phyloP scores from a whole-genome alignment of 2,329 filamentous ascomycete genomes.

The Colletotrichum sp. region DNA sequence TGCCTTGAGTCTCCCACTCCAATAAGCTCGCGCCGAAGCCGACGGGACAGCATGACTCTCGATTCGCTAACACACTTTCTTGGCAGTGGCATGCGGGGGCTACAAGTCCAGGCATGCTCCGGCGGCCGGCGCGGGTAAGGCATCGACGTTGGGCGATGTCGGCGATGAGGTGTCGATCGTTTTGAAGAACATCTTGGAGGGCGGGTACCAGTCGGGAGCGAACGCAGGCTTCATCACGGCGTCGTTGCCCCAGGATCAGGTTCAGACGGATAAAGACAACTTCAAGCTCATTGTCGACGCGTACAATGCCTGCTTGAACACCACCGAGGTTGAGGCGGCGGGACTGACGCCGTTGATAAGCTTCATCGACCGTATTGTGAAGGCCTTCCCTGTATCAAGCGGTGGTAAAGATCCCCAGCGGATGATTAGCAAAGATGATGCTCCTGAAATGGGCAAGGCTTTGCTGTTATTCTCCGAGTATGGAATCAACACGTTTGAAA shows the following conservation, averaged over 20 bases:
- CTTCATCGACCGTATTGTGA: conserved; percentile 49
- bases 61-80: neutral
- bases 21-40: neutral
- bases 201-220: conserved; percentile 52
- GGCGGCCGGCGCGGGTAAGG: conserved; percentile 63
- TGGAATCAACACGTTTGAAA: conserved; percentile 44
- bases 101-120: conserved; percentile 69
- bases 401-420: conserved; percentile 31
- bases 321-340: conserved; percentile 55
- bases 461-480: conserved; percentile 51
- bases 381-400: conserved; percentile 22
- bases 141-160: conserved; percentile 65
- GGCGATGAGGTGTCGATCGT: conserved; percentile 60
- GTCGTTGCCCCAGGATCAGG: conserved; percentile 38
- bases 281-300: conserved; percentile 69
- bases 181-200: conserved; percentile 67
- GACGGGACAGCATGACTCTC: neutral
- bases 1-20: neutral
- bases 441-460: conserved; percentile 32
- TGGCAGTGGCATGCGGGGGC: conserved; percentile 64
- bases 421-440: conserved; percentile 2
- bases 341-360: conserved; percentile 62
- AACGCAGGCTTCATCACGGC: conserved; percentile 31
- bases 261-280: conserved; percentile 59
- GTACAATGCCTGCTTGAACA: conserved; percentile 71